Evolutionary conservation across 2,329 filamentous ascomycete species (phyloP), one percentile per base, ranked within the genome.

Genomic region (Leptographium wingfieldii): DNA sequence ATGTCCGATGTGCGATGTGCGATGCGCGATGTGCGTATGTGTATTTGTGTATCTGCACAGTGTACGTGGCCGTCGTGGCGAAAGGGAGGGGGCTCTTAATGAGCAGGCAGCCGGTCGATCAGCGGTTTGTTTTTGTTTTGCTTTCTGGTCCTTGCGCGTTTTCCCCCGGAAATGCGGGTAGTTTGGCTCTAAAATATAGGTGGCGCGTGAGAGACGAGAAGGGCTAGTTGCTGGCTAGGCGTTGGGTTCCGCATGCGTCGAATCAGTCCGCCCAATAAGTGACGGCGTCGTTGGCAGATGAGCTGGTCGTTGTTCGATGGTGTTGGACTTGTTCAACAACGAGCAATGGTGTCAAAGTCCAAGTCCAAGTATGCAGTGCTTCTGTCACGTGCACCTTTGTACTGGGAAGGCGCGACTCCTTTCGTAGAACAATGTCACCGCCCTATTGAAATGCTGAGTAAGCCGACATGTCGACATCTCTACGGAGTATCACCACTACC

Each of bases 111-210:
- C 25, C 7, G 14, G n/a, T 31, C 31, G 52, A 16, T 6, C 14
- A 31, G 29, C 31, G 53, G 53, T 48, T 56, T 48, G 38, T 56
- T 56, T 40, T 56, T 56, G 40, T 56, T 56, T 56, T 56, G 48
- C 33, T 53, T 55, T 54, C 38, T 11, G 53, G n/a, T n/a, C 31
- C 12, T 55, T 33, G 53, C 53, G 53, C 53, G 53, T 40, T 33
- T 38, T 40, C 38, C 38, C 38, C 22, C 11, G 14, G 16, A 56
- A 56, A 56, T 55, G 53, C 53, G 53, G 53, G 53, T 55, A 55
- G 11, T 27, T 25, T 55, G 19, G 33, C 33, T 35, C 33, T 55
- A 25, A 25, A 16, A 14, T 49, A 49, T 10, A 27, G 35, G 27
- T 12, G 38, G 35, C 40, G 43, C 43, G 55, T 55, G 7, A 40